A percentile compares a stretch with the other conserved stretches of the same genome.
These are phyloP conservation scores for Verticillium albo-atrum DNA, from an alignment of 2,329 filamentous ascomycete species.

Conservation along the genomic window DNA sequence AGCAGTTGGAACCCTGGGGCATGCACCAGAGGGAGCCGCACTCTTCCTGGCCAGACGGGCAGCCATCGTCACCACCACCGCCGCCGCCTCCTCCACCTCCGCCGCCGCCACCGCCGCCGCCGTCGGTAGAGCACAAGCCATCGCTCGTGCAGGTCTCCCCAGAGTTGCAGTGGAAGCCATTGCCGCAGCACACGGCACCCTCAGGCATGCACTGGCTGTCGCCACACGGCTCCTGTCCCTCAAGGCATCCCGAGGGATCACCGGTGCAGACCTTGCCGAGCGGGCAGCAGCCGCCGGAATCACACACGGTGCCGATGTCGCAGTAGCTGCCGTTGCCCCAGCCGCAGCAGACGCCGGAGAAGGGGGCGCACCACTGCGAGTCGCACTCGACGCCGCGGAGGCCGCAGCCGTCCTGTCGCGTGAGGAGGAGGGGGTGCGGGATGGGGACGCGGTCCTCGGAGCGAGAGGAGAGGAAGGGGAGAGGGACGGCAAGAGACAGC, in stretches of 20 bases:
- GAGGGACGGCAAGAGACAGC: background rate
- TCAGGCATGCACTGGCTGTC: conserved; percentile 23
- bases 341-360: conserved; percentile 22
- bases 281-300: conserved; percentile 24
- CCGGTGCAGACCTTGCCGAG: conserved; percentile 25
- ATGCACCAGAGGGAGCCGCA: background rate
- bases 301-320: conserved; percentile 23
- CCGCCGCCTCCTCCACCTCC: conserved; percentile 14
- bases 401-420: background rate
- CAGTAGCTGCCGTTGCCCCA: conserved; percentile 23
- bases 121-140: conserved; percentile 13
- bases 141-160: conserved; percentile 20
- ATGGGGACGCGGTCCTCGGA: background rate
- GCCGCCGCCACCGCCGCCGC: conserved; percentile 12
- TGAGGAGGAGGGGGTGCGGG: background rate
- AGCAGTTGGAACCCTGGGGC: conserved; percentile 9
- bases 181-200: conserved; percentile 23
- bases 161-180: conserved; percentile 22
- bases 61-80: conserved; percentile 4
- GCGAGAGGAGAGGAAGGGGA: background rate
- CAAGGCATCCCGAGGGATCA: conserved; percentile 17
- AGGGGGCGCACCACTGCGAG: conserved; percentile 21
- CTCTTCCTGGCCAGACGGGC: background rate
- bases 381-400: background rate
- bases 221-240: conserved; percentile 19